Conservation (phyloP, 495 filamentous ascomycete species). For the Daldinia childiae region DNA sequence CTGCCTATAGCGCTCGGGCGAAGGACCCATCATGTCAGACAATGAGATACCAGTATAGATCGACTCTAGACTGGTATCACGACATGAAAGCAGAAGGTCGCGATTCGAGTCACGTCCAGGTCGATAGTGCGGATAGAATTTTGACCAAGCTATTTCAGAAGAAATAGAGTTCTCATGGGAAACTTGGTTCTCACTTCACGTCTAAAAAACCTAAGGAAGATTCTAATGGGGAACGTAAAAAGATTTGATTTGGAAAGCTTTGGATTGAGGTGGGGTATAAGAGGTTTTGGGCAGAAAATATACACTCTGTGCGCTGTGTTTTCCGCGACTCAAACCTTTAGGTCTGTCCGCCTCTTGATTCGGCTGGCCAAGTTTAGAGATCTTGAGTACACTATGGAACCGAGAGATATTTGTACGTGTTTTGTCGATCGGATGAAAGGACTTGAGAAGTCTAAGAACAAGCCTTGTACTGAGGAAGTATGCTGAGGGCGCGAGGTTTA, state of each 20-base stretch:
- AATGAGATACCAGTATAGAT: conserved; percentile 51
- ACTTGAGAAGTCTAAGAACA: not conserved
- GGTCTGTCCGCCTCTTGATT: not conserved
- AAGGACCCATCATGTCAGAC: conserved; percentile 14
- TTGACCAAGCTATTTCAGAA: conserved; percentile 29
- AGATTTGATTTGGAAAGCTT: not conserved
- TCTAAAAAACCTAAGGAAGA: not conserved
- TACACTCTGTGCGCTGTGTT: not conserved
- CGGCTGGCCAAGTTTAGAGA: not conserved
- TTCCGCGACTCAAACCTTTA: not conserved
- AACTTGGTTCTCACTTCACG: not conserved
- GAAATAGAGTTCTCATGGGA: conserved; percentile 4
- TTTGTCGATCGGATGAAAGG: not conserved
- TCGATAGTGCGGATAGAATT: conserved; percentile 50
- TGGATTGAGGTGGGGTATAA: not conserved
- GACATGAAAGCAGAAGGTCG: conserved; percentile 54
- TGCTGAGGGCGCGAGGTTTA: not conserved
- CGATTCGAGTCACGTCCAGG: conserved; percentile 50
- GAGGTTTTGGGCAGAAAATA: not conserved
- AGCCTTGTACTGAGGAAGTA: not conserved
- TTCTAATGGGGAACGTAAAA: not conserved
- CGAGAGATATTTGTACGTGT: not conserved
- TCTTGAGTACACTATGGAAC: not conserved
- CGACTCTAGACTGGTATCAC: conserved; percentile 56
- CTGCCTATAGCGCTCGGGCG: conserved; percentile 39